Base-by-base conservation (phyloP, 129 eudicot genomes). In the Tagetes erecta region DNA sequence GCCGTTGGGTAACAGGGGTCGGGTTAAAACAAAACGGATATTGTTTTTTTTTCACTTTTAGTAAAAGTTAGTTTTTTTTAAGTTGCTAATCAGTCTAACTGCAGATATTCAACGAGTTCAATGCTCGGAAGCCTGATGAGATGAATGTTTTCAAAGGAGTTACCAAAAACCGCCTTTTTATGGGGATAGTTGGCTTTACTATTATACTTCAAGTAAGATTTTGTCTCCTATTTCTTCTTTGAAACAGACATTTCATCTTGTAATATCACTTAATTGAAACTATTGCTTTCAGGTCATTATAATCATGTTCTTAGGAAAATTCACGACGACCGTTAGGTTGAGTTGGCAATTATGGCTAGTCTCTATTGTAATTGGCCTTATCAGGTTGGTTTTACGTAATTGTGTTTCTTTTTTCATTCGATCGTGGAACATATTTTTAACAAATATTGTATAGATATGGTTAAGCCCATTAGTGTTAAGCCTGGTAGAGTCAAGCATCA, bases 61-160 rank as follows among this genome's bases (percentile, higher is more conserved):
- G 60, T 46, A 45, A 67, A 52, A 14, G 64, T 7, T 57, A 42
- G 36, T 35, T 8, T 3, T 9, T 3, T n/a, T 45, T 3, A 53
- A 34, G 75, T 68, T 58, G 63, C 63, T 58, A 14, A 62, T 62
- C 62, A 72, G 11, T 58, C 1, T 74, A 37, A 60, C 38, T 74
- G 79, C 83, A 92, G 98, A 53, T 92, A 49, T 92, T 92, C 77
- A 92, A 92, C 68, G 97, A 92, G 77, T 92, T 92, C 67, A 92
- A 92, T 85, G 97, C 97, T 52, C 85, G 97, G 47, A 92, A 92
- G 88, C 98, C 98, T 12, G 96, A 92, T 31, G 88, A 92, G 73
- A 51, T 89, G 37, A 92, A 92, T 55, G 87, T 89, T 4, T 87
- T 91, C 59, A 75, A 75, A 79, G 98, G 98, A 53, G 96, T 92